A percentile compares a stretch with the other conserved stretches of the same genome.
Evolutionary conservation across 73 alveolate genomes (phyloP).

Genomic region (Tetrahymena borealis): DNA sequence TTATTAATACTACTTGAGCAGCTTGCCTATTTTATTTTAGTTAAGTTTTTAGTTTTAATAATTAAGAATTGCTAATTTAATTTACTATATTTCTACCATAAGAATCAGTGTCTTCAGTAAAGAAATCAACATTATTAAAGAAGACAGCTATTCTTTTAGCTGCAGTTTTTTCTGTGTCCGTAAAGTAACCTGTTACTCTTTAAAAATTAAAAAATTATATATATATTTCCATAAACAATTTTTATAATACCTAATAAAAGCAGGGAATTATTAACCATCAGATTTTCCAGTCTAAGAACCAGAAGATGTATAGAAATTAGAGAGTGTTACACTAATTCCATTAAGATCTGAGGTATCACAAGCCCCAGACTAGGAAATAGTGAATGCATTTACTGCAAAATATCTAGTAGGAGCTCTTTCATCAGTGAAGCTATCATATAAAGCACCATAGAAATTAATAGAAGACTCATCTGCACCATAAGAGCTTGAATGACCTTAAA

Average conservation of each 20-base stretch:
- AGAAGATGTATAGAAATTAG: background rate
- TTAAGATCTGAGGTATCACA: background rate
- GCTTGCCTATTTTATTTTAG: background rate
- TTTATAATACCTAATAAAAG: background rate
- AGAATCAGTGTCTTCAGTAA: background rate
- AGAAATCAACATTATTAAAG: background rate
- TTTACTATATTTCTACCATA: background rate
- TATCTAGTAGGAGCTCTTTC: background rate
- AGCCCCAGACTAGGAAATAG: background rate
- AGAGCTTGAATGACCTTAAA: background rate
- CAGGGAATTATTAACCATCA: background rate
- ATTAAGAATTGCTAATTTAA: background rate
- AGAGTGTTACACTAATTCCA: background rate
- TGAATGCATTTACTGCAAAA: background rate
- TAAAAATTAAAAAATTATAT: background rate
- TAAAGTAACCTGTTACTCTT: background rate
- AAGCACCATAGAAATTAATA: background rate
- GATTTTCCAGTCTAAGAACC: background rate
- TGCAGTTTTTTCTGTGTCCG: background rate
- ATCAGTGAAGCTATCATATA: background rate
- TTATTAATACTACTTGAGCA: background rate
- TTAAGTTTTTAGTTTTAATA: background rate
- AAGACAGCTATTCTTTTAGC: background rate
- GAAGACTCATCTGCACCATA: background rate
- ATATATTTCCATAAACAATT: background rate